Percentiles rank a stretch among this genome's conserved stretches.
Evolutionary conservation across 208 protist species (phyloP).

Genomic region (Strigomonas culicis): DNA sequence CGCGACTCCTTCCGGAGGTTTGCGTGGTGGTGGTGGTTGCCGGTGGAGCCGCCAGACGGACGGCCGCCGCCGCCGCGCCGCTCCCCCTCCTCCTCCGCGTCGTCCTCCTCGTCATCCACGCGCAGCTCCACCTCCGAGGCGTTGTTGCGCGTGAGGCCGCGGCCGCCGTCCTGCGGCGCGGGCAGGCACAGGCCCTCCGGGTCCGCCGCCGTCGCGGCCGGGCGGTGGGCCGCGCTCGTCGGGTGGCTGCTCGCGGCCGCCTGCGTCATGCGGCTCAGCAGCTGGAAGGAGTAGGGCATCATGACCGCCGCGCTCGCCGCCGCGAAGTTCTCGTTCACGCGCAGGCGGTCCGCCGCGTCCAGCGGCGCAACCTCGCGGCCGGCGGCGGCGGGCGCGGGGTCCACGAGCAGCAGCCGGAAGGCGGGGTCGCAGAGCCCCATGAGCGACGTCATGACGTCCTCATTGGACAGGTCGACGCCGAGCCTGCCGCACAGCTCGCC

Average conservation of each 20-base stretch:
- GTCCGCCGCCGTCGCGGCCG: too few species aligned
- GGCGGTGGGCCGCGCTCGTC: too few species aligned
- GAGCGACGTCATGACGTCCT: background rate
- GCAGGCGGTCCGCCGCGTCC: conserved; percentile 15
- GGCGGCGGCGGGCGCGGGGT: conserved; percentile 15
- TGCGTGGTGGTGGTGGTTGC: too few species aligned
- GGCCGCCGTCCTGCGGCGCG: too few species aligned
- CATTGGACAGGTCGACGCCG: background rate
- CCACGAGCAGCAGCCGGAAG: background rate
- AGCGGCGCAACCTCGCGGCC: conserved; percentile 1
- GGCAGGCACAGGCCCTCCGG: too few species aligned
- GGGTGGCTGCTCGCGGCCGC: too few species aligned
- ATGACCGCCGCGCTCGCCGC: background rate
- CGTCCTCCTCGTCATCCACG: background rate
- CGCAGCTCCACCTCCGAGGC: background rate
- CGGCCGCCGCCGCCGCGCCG: too few species aligned
- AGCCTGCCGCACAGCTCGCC: background rate
- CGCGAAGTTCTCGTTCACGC: conserved; percentile 22
- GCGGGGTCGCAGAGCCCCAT: background rate
- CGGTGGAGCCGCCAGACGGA: too few species aligned
- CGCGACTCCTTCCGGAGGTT: background rate
- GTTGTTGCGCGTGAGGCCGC: too few species aligned
- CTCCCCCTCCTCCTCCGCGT: background rate
- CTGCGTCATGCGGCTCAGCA: background rate
- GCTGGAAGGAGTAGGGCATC: conserved; percentile 15